Base-by-base conservation (phyloP, 139 green algal species). In the Nannochloris sp. region DNA sequence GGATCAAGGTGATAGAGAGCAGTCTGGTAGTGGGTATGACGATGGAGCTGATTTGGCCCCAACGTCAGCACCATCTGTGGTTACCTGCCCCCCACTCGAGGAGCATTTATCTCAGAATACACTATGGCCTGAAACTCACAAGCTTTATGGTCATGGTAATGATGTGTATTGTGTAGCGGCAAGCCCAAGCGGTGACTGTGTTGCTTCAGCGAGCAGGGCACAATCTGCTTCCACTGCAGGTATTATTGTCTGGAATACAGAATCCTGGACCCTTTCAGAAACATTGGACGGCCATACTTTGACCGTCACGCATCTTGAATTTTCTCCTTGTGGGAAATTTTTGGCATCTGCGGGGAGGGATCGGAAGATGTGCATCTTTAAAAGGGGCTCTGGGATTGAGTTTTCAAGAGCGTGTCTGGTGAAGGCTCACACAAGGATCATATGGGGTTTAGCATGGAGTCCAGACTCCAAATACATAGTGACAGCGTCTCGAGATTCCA, bases 111-210 rank as follows among this genome's bases (percentile, higher is more conserved):
- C 81, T 2, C 82, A 92, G 61, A 91, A 85, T 69, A 95, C 85
- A 23, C 81, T 96, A 63, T 96, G 89, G 89, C 89, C 89, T 0
- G 89, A 96, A 60, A 70, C 81, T 12, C 73, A 80, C 57, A 98
- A 98, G 85, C 83, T 98, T 62, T 97, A 97, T 64, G 93, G 93
- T 11, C 93, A 98, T 66, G 93, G 89, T 27, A 93, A 95, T 75
- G 84, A 97, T 25, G 51, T 97, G 16, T 88, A 80, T 69, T 83
- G 73, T 65, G 11, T 88, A 44, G 81, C 85, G 2, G 80, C 81
- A 16, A 74, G 79, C 48, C 79, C 83, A 5, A 61, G 36, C 3
- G 87, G 87, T 3, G 31, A 54, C 14, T 69, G 75, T 24, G 53
- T 95, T 10, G 89, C 82, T n/a, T 89, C 81, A 3, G 83, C 88